Evolutionary conservation across 1,139 yeast genomes (phyloP).

Genomic region (Ogataea hybrid): DNA sequence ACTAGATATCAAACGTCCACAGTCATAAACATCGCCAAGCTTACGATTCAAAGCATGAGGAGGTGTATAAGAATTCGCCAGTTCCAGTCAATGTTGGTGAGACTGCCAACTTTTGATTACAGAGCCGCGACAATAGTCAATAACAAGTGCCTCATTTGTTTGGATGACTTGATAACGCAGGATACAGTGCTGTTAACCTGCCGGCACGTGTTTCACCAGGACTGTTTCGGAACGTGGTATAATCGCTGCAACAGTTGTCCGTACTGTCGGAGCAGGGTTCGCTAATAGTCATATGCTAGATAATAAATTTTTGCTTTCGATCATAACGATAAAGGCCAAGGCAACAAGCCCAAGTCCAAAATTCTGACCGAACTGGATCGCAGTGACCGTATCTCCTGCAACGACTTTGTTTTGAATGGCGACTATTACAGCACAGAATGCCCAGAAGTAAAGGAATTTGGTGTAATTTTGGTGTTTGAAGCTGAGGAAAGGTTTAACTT

Average conservation of each 20-base stretch:
- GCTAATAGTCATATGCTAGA: constrained; percentile 1
- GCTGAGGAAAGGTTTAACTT: constrained; percentile 18
- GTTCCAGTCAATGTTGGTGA: constrained; percentile 18
- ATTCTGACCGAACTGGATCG: constrained; percentile 42
- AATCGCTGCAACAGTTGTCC: constrained; percentile 46
- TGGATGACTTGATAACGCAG: constrained; percentile 17
- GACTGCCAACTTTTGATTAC: constrained; percentile 13
- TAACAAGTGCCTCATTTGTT: constrained; percentile 26
- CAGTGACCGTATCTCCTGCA: constrained; percentile 38
- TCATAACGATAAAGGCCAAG: constrained; percentile 36
- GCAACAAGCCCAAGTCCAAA: constrained; percentile 38
- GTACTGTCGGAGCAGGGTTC: constrained; percentile 37
- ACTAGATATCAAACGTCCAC: constrained; percentile 17
- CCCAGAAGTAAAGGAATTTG: constrained; percentile 6
- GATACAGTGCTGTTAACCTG: constrained; percentile 35
- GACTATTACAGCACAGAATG: constrained; percentile 25
- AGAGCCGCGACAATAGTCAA: constrained; percentile 13
- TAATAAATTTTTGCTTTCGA: constrained; percentile 37
- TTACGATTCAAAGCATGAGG: constrained; percentile 22
- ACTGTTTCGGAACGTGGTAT: constrained; percentile 48
- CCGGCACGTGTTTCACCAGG: constrained; percentile 44
- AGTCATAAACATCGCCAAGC: constrained; percentile 20
- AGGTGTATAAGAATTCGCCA: constrained; percentile 25
- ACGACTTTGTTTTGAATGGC: constrained; percentile 35
- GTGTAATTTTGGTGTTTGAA: neutral